phyloP scores from a whole-genome alignment of 257 asterid species.

The Solanum clarkiae region DNA sequence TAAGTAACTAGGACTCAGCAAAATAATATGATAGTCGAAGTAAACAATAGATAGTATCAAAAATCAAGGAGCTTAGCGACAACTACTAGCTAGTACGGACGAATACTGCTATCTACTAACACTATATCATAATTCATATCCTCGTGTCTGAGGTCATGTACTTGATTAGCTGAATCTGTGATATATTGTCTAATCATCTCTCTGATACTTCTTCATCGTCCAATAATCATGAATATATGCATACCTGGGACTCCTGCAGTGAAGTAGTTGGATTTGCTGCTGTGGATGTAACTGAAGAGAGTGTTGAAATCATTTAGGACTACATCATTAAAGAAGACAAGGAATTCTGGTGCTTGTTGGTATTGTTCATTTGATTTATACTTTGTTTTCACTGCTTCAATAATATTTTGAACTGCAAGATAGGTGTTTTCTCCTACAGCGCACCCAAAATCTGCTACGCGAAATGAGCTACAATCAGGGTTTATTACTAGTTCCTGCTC shows the following conservation, averaged over 20 bases:
- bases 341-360: slow-evolving; percentile 16
- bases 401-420: no score
- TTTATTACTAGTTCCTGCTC: slow-evolving; percentile 3
- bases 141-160: not conserved
- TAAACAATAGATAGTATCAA: no score
- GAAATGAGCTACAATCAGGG: not conserved
- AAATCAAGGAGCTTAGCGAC: no score
- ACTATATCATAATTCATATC: no score
- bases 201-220: no score
- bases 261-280: slow-evolving; percentile 1
- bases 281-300: slow-evolving; percentile 29
- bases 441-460: slow-evolving; percentile 40
- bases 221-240: not conserved
- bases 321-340: slow-evolving; percentile 36
- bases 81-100: no score
- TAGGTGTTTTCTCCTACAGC: slow-evolving; percentile 39
- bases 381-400: slow-evolving; percentile 13
- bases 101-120: no score
- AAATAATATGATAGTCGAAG: no score
- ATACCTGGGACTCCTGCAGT: slow-evolving; percentile 28
- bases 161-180: no score
- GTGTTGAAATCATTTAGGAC: slow-evolving; percentile 41
- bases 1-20: no score
- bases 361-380: not conserved
- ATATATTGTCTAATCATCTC: no score